Evolutionary conservation across 139 green algal species (phyloP), one percentile per base, ranked within the genome.

Genomic region (Tetradesmus lagerheimii): DNA sequence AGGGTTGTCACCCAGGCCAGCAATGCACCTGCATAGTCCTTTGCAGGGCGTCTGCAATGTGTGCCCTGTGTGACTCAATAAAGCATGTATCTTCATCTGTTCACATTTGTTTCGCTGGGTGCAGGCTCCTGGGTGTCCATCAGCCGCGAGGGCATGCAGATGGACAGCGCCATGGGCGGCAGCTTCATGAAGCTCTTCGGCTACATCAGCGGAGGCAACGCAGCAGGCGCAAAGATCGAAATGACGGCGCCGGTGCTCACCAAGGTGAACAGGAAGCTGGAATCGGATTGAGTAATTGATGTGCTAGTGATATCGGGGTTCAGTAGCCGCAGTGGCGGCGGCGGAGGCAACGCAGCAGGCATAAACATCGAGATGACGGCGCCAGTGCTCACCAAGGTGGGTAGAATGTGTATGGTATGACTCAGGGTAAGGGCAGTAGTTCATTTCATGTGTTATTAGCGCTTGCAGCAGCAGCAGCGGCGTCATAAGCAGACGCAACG

Each of bases 121-220:
- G 14, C 85, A 89, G 85, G 35, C 37, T 74, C 71, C 35, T 89
- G 85, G 85, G 85, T 80, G 11, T 77, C 71, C 31, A 89, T n/a
- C 43, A 89, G 53, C n/a, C 45, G 74, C n/a, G 34, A 83, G 53
- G 85, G 43, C 15, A 89, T 89, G 85, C 37, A 83, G 34, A 5
- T 84, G 4, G 85, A 89, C 76, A 16, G 18, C 11, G 71, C 45
- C n/a, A 89, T 89, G 85, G 4, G 31, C 27, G 74, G 85, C 43
- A 29, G 29, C 41, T 89, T 89, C 41, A 89, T 89, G 85, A 89
- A 74, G 45, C 85, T 89, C 29, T 89, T 89, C 31, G 45, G 74
- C 43, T 89, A 89, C 74, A 89, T 89, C 71, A 71, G 38, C n/a
- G 85, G 85, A 0, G 43, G 31, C 85, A 89, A 89, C 15, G 31